A percentile compares a stretch with the other conserved stretches of the same genome.
Evolutionary conservation across 139 green algal species (phyloP).

Genomic region (Coelastrella sp.): DNA sequence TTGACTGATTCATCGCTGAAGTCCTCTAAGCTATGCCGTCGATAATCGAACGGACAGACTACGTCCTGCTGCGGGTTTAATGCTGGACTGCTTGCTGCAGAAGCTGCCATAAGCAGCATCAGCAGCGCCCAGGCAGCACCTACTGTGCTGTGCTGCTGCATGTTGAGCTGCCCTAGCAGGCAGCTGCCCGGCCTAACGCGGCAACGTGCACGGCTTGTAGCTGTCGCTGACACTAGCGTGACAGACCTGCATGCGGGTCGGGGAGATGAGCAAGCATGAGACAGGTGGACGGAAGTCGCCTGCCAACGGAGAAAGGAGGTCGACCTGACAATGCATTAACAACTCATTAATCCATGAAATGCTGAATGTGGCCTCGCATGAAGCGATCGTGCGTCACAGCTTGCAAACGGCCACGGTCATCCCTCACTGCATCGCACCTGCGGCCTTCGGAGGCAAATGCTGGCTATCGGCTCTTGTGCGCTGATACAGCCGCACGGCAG

Average conservation of each 20-base stretch:
- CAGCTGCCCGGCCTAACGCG: neutral
- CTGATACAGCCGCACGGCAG: no score
- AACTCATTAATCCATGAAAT: no score
- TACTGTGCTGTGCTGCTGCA: neutral
- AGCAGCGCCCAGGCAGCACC: neutral
- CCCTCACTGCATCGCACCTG: no score
- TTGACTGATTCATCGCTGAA: neutral
- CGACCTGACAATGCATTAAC: no score
- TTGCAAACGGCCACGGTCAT: no score
- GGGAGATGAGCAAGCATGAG: neutral
- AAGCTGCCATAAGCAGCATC: neutral
- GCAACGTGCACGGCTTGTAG: neutral
- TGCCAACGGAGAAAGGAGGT: no score
- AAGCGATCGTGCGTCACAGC: no score
- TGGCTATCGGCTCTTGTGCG: no score
- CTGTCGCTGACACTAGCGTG: neutral
- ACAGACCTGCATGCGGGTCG: neutral
- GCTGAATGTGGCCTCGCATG: no score
- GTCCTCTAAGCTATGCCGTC: constrained; percentile 11
- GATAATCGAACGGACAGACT: constrained; percentile 36
- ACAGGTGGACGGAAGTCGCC: no score
- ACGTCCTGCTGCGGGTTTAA: neutral
- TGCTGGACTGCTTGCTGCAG: neutral
- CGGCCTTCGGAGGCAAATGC: no score
- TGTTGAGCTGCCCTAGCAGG: neutral